phyloP scores from a whole-genome alignment of 73 alveolate species.

The Paraurostyla sp. region DNA sequence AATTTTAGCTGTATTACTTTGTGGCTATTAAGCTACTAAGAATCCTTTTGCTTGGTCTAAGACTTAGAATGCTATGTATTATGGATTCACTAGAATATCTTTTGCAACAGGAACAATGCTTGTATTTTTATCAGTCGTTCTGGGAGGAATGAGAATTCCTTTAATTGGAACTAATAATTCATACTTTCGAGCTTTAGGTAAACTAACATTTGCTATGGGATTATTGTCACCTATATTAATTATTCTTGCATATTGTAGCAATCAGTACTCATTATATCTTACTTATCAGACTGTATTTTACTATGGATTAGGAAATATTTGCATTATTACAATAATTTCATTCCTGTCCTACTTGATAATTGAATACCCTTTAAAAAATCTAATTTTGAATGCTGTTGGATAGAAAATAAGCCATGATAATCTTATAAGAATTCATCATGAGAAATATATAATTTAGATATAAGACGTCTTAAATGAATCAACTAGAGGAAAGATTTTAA shows the following conservation, averaged over 20 bases:
- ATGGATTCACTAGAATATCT: slow-evolving; percentile 36
- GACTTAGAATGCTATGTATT: slow-evolving; percentile 15
- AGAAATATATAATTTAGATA: too few species aligned
- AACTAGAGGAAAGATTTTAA: too few species aligned
- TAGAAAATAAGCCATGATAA: slow-evolving; percentile 22
- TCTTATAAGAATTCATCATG: not conserved
- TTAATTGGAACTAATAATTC: not conserved
- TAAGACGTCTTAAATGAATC: too few species aligned
- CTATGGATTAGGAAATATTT: slow-evolving; percentile 28
- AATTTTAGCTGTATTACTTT: not conserved
- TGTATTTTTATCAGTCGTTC: not conserved
- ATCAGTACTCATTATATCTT: not conserved
- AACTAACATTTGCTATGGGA: not conserved
- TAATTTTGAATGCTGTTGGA: not conserved
- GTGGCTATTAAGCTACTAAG: not conserved
- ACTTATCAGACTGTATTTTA: not conserved
- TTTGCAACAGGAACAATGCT: not conserved
- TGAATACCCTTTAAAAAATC: slow-evolving; percentile 18
- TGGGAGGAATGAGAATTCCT: not conserved
- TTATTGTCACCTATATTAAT: slow-evolving; percentile 8
- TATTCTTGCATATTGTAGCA: not conserved
- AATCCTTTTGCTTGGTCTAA: slow-evolving; percentile 44
- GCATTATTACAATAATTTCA: not conserved
- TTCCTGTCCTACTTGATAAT: not conserved
- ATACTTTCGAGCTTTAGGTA: slow-evolving; percentile 3